Conservation (phyloP, 257 asterid species). For the Nicotiana obtusifolia region DNA sequence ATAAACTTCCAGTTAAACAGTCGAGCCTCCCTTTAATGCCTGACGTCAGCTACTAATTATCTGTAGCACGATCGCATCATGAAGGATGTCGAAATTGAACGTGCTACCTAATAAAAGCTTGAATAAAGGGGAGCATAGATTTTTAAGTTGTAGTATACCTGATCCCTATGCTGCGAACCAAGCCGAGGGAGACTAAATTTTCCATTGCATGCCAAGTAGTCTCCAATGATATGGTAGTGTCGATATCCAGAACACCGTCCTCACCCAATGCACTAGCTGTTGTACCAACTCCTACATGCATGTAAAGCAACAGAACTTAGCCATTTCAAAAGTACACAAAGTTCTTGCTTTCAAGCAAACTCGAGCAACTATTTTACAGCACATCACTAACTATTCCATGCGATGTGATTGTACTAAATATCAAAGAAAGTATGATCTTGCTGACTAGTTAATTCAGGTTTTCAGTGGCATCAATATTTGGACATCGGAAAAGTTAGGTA, state of each 20-base stretch:
- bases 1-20: neutral
- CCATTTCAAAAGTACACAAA: neutral
- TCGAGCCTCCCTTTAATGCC: neutral
- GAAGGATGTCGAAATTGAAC: neutral
- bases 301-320: neutral
- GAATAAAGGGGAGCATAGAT: neutral
- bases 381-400: neutral
- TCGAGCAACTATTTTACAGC: neutral
- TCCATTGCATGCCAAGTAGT: constrained; percentile 71
- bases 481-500: neutral
- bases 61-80: neutral
- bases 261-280: constrained; percentile 55
- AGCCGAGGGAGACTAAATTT: constrained; percentile 46
- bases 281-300: constrained; percentile 44
- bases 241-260: constrained; percentile 57
- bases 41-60: neutral
- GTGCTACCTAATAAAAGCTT: neutral
- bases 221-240: constrained; percentile 54
- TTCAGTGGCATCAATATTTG: neutral
- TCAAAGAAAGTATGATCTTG: neutral
- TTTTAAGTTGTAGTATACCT: constrained; percentile 23
- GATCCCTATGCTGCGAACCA: constrained; percentile 63
- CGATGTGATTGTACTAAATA: neutral
- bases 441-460: neutral
- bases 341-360: neutral